Evolutionary conservation across 1,284 basidiomycete species (phyloP).

Genomic region (Microbotryum violaceum): DNA sequence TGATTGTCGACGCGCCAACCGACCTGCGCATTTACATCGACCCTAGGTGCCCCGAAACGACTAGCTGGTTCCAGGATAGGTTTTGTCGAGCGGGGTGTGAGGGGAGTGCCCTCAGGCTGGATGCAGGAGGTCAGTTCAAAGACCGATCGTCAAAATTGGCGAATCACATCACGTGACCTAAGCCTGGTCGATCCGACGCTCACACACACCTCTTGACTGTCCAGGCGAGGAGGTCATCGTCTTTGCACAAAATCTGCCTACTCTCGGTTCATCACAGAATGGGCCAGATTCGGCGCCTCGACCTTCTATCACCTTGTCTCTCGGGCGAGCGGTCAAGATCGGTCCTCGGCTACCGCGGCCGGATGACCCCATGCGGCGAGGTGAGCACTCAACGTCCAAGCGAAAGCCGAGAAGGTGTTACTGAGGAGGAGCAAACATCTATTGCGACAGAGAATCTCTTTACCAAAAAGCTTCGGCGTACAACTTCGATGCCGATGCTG

Average conservation of each 20-base stretch:
- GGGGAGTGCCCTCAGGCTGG: slow-evolving; percentile 14
- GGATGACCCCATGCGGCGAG: slow-evolving; percentile 29
- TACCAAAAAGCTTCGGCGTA: slow-evolving; percentile 23
- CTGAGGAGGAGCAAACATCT: not conserved
- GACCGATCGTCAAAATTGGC: not conserved
- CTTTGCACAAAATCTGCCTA: slow-evolving; percentile 4
- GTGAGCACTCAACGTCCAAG: not conserved
- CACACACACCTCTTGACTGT: no score
- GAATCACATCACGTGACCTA: no score
- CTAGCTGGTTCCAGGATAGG: slow-evolving; percentile 26
- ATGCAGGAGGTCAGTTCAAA: slow-evolving; percentile 14
- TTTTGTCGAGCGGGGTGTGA: slow-evolving; percentile 21
- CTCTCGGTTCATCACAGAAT: not conserved
- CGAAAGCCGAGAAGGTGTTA: not conserved
- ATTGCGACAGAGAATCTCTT: slow-evolving; percentile 21
- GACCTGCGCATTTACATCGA: slow-evolving; percentile 30
- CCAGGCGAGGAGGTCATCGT: slow-evolving; percentile 26
- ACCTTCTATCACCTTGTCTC: slow-evolving; percentile 9
- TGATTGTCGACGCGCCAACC: slow-evolving; percentile 28
- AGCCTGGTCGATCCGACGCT: not conserved
- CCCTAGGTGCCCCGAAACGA: slow-evolving; percentile 21
- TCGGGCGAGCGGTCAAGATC: slow-evolving; percentile 12
- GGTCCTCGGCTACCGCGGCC: slow-evolving; percentile 18
- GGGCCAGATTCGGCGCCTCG: not conserved
- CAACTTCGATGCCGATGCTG: slow-evolving; percentile 22